Conservation (phyloP, 139 green algal genomes). For the Volvox reticuliferus region DNA sequence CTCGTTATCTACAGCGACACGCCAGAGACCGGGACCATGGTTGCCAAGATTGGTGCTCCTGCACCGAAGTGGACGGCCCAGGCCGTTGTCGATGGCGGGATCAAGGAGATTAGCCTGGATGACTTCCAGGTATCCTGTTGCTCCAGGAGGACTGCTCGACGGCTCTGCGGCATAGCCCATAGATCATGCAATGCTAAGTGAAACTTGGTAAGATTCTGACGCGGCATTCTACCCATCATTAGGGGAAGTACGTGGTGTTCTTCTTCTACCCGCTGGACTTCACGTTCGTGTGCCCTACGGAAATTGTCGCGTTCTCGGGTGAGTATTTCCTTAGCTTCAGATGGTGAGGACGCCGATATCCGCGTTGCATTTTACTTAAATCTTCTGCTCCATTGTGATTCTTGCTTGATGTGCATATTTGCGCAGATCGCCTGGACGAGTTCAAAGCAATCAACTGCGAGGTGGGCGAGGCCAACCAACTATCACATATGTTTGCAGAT, state of each 20-base stretch:
- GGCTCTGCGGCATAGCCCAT: neutral
- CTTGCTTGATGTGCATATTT: neutral
- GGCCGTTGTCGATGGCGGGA: constrained; percentile 77
- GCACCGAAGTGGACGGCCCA: constrained; percentile 61
- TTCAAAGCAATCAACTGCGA: constrained; percentile 93
- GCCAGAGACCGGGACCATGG: constrained; percentile 33
- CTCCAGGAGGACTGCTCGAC: neutral
- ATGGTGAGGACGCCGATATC: no score
- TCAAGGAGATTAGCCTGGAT: constrained; percentile 70
- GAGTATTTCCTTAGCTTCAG: neutral
- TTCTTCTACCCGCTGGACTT: constrained; percentile 96
- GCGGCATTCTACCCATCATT: constrained; percentile 60
- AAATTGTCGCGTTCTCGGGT: constrained; percentile 94
- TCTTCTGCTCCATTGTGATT: no score
- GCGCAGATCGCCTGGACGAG: constrained; percentile 85
- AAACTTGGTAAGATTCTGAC: no score
- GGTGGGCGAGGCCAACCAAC: constrained; percentile 45
- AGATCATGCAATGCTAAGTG: constrained; percentile 60
- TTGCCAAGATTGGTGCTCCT: constrained; percentile 60
- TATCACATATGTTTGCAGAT: neutral
- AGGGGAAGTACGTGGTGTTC: constrained; percentile 97
- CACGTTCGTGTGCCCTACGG: constrained; percentile 92
- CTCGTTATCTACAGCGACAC: no score
- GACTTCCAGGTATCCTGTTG: constrained; percentile 76
- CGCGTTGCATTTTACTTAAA: no score